Evolutionary conservation across 2,329 filamentous ascomycete species (phyloP).

Genomic region (Penicillium sclerotiorum): DNA sequence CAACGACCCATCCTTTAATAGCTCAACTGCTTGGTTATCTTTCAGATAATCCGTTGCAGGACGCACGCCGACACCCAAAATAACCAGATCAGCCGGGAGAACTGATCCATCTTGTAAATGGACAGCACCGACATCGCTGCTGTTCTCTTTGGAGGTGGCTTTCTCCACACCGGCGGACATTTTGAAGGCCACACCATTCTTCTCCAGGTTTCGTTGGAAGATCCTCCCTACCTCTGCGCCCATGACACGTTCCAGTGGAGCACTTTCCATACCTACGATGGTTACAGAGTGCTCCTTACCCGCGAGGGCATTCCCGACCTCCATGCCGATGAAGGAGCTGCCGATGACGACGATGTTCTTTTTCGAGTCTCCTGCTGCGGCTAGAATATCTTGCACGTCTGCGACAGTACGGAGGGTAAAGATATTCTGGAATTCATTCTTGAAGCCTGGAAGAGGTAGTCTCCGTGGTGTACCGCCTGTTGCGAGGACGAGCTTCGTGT

Average conservation of each 20-base stretch:
- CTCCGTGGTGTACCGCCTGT: constrained; percentile 78
- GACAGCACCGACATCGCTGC: constrained; percentile 75
- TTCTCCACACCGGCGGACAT: constrained; percentile 80
- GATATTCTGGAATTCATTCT: constrained; percentile 75
- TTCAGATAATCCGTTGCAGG: constrained; percentile 83
- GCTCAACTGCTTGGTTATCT: constrained; percentile 67
- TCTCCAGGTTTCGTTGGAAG: constrained; percentile 77
- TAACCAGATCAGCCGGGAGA: constrained; percentile 83
- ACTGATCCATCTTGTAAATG: constrained; percentile 82
- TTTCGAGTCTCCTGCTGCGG: constrained; percentile 71
- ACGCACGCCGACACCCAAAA: constrained; percentile 85
- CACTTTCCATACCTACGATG: constrained; percentile 84
- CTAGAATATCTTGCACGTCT: constrained; percentile 75
- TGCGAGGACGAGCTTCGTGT: constrained; percentile 87
- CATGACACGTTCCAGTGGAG: constrained; percentile 83
- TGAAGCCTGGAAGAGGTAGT: constrained; percentile 82
- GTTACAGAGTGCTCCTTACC: constrained; percentile 77
- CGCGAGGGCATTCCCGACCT: constrained; percentile 80
- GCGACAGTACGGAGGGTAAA: constrained; percentile 80
- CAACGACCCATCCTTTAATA: constrained; percentile 85
- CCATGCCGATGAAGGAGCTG: constrained; percentile 97
- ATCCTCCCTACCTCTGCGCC: constrained; percentile 78
- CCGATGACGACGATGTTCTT: constrained; percentile 94
- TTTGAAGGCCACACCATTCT: constrained; percentile 85
- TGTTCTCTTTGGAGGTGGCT: constrained; percentile 71